Evolutionary conservation across 2,329 filamentous ascomycete species (phyloP).

Genomic region (Penicillium sp.): DNA sequence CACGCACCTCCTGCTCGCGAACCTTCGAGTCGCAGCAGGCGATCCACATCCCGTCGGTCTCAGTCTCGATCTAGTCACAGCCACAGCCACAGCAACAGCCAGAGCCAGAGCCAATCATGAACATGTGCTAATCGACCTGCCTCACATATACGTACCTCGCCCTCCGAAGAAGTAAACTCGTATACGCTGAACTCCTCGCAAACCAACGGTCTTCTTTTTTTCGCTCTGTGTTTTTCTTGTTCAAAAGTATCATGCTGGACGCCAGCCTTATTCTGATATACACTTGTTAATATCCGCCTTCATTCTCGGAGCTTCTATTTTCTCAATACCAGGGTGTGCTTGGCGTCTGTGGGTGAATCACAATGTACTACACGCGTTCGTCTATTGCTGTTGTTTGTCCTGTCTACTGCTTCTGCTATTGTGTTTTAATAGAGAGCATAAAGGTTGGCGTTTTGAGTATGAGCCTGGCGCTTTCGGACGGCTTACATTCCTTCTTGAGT

Average conservation of each 20-base stretch:
- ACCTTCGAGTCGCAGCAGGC: slow-evolving; percentile 40
- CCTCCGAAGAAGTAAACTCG: neutral
- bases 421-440: slow-evolving; percentile 9
- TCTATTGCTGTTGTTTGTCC: neutral
- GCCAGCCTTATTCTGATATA: neutral
- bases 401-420: neutral
- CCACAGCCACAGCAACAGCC: slow-evolving; percentile 29
- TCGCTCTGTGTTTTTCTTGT: neutral
- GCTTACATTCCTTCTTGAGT: neutral
- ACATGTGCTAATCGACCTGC: neutral
- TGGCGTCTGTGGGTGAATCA: slow-evolving; percentile 2
- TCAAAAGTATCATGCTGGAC: slow-evolving; percentile 5
- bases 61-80: slow-evolving; percentile 38
- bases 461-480: slow-evolving; percentile 10
- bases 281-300: neutral
- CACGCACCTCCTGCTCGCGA: slow-evolving; percentile 43
- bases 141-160: neutral
- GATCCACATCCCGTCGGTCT: slow-evolving; percentile 43
- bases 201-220: neutral
- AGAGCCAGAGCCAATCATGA: neutral
- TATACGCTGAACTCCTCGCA: neutral
- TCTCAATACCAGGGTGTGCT: neutral
- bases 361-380: neutral
- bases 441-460: slow-evolving; percentile 12
- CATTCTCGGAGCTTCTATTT: slow-evolving; percentile 8